Evolutionary conservation across 2,329 filamentous ascomycete genomes (phyloP).

Genomic region (Penicillium sp.): DNA sequence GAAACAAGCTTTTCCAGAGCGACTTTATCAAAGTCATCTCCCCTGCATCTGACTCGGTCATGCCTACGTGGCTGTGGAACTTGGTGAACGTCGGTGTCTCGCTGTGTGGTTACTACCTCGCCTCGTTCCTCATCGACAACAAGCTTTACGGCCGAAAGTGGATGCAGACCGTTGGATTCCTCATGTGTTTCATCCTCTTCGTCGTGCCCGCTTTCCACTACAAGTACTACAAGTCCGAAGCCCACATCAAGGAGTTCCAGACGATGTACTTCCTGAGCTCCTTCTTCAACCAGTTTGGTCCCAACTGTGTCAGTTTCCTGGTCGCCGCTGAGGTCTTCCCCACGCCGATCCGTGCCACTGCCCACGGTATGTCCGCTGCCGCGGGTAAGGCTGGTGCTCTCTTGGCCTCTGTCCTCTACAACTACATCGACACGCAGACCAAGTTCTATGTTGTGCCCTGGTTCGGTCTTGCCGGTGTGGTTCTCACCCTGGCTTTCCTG

Average conservation of each 20-base stretch:
- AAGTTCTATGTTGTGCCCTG: conserved; percentile 93
- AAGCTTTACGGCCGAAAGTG: conserved; percentile 93
- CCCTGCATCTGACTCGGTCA: conserved; percentile 62
- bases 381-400: conserved; percentile 84
- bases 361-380: conserved; percentile 91
- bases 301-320: conserved; percentile 94
- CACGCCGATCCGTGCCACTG: conserved; percentile 83
- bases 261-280: conserved; percentile 97
- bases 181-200: conserved; percentile 91
- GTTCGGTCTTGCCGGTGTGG: conserved; percentile 83
- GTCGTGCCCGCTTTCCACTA: conserved; percentile 85
- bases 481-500: conserved; percentile 78
- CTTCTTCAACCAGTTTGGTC: conserved; percentile 98
- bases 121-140: conserved; percentile 85
- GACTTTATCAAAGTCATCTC: conserved; percentile 83
- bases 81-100: conserved; percentile 84
- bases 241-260: conserved; percentile 82
- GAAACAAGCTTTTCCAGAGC: conserved; percentile 94
- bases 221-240: conserved; percentile 65
- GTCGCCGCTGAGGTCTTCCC: conserved; percentile 96
- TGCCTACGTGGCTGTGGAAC: conserved; percentile 88
- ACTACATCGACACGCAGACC: conserved; percentile 78
- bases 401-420: conserved; percentile 81
- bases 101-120: conserved; percentile 81
- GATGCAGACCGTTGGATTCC: conserved; percentile 93